Base-by-base conservation (phyloP, 176 grass and related monocot species). In the Calamus simplicifolius region DNA sequence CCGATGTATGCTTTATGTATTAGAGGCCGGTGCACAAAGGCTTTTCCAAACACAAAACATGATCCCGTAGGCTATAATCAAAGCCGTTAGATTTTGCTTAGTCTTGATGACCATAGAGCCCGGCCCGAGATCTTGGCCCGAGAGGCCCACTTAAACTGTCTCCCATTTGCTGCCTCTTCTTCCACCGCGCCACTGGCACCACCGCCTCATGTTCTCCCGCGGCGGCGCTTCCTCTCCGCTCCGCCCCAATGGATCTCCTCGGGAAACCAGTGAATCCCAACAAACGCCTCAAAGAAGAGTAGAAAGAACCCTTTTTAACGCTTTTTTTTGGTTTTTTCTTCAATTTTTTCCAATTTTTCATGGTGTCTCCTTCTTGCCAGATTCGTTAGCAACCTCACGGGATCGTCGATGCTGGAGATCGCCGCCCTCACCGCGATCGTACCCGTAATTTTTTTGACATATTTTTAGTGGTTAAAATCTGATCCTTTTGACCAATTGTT, bases 341-440 rank as follows among this genome's bases (percentile, higher is more conserved):
- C 8, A 55, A 67, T 51, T 55, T 29, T 15, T 19, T 16, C 16
- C 6, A 55, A 67, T 16, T 21, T 7, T 68, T 16, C 4, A 7
- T 5, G 12, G 8, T 29, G 4, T 51, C 6, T 23, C 62, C 4
- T 65, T 51, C 14, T 51, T 16, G 18, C 18, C 52, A 68, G 65
- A 56, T 68, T 68, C 29, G 65, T 68, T 6, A 68, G 65, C 65
- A 56, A 68, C 52, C 65, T 68, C n/a, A 56, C 51, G 17, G 65
- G 65, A 68, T 35, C 65, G 16, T 68, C 65, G 8, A 68, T 68
- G 51, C n/a, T 68, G 65, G 89, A 95, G 78, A 88, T 91, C 25
- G 81, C 75, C 8, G 84, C 81, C 5, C 80, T 97, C 55, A 91
- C 92, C 48, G 68, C 81, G 25, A 78, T 91, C 43, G 75, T 91